Percentiles rank a stretch among this genome's conserved stretches.
phyloP scores from a whole-genome alignment of 192 early-diverging fungal genomes.

The Linnemannia elongata region DNA sequence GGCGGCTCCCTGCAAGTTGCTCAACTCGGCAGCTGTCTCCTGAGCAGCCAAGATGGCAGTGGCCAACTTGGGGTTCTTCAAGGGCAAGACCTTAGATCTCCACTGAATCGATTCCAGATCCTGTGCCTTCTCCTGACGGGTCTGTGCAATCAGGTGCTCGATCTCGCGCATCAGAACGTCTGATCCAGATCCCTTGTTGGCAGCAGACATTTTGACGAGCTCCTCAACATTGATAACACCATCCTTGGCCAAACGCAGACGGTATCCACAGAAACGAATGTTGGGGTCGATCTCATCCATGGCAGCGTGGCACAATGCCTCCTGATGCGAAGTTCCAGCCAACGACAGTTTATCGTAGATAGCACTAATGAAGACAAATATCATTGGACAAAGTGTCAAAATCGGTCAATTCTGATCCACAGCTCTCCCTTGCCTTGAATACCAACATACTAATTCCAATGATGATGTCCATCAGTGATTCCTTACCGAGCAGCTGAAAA shows the following conservation, averaged over 20 bases:
- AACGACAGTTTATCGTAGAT: conserved; percentile 77
- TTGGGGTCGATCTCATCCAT: conserved; percentile 85
- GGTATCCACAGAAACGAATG: conserved; percentile 85
- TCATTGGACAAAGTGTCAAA: not conserved
- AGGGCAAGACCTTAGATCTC: conserved; percentile 59
- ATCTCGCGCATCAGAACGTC: conserved; percentile 65
- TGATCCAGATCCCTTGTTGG: conserved; percentile 60
- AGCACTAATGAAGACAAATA: conserved; percentile 52
- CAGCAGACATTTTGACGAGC: conserved; percentile 60
- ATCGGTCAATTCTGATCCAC: not conserved
- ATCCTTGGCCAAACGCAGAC: conserved; percentile 63
- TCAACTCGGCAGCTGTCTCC: conserved; percentile 54
- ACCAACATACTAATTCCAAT: not conserved
- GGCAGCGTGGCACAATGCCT: conserved; percentile 72
- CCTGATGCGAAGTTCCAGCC: conserved; percentile 69
- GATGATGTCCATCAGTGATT: not conserved
- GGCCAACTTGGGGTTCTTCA: conserved; percentile 61
- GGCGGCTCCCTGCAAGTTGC: conserved; percentile 24
- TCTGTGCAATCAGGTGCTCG: conserved; percentile 60
- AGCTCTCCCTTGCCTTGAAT: not conserved
- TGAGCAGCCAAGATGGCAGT: conserved; percentile 63
- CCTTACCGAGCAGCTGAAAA: conserved; percentile 73
- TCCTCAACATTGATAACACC: conserved; percentile 59
- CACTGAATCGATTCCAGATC: conserved; percentile 61
- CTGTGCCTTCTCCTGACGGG: conserved; percentile 55